Conservation (phyloP, 352 stramenopile genomes). For the Globisporangium cystogenes region DNA sequence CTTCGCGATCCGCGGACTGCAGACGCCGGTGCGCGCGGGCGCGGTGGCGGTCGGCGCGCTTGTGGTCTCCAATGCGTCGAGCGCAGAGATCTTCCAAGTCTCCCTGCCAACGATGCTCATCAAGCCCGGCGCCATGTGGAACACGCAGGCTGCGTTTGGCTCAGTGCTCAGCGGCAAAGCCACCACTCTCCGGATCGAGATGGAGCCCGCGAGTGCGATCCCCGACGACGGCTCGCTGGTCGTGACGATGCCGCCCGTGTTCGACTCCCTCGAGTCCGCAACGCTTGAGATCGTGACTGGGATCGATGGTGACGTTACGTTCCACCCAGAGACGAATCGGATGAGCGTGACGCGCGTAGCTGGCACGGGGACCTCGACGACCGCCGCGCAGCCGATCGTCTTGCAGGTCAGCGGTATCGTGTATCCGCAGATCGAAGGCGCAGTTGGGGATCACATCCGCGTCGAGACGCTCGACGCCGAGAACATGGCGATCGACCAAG, state of each 20-base stretch:
- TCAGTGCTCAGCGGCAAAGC: slow-evolving; percentile 32
- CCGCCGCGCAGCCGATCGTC: slow-evolving; percentile 21
- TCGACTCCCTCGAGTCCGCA: slow-evolving; percentile 18
- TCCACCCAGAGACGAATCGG: slow-evolving; percentile 17
- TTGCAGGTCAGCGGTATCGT: slow-evolving; percentile 24
- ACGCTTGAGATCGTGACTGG: slow-evolving; percentile 20
- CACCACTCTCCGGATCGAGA: slow-evolving; percentile 19
- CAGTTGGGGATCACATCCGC: slow-evolving; percentile 33
- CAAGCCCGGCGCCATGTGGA: slow-evolving; percentile 22
- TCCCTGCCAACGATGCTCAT: slow-evolving; percentile 17
- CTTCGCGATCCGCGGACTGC: slow-evolving; percentile 11
- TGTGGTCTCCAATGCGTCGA: slow-evolving; percentile 12
- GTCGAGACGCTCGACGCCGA: slow-evolving; percentile 42
- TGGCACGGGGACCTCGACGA: slow-evolving; percentile 15
- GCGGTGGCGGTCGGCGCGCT: slow-evolving; percentile 15
- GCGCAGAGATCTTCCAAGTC: slow-evolving; percentile 1
- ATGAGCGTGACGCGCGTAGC: slow-evolving; percentile 18
- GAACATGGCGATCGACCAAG: slow-evolving; percentile 47
- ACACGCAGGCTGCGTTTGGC: slow-evolving; percentile 13
- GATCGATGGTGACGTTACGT: slow-evolving; percentile 18
- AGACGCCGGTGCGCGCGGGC: slow-evolving; percentile 11
- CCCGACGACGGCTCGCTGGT: slow-evolving; percentile 32
- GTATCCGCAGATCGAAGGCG: slow-evolving; percentile 52
- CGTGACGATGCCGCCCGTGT: slow-evolving; percentile 49
- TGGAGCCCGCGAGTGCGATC: slow-evolving; percentile 27